Evolutionary conservation across 768 basidiomycete genomes (phyloP).

Genomic region (Rhizopogon roseolus): DNA sequence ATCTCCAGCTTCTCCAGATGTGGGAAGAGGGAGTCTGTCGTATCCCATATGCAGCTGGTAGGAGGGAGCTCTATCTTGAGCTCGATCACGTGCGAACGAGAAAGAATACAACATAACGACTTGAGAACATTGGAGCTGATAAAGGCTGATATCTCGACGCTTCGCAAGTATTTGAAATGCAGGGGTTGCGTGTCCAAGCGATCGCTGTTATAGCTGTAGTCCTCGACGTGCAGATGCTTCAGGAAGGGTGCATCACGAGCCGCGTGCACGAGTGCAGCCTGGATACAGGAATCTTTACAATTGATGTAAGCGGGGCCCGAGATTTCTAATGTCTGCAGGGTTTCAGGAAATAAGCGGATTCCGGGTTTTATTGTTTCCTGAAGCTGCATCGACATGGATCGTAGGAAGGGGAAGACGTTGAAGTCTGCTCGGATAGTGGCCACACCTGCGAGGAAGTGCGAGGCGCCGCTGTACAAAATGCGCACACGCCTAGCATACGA

Average conservation of each 20-base stretch:
- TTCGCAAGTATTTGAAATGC: background rate
- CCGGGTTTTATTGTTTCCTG: slow-evolving; percentile 6
- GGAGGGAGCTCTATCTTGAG: slow-evolving; percentile 1
- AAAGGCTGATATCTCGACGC: background rate
- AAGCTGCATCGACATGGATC: slow-evolving; percentile 9
- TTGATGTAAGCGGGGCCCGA: slow-evolving; percentile 9
- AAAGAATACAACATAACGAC: background rate
- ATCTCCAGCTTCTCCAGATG: background rate
- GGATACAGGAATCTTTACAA: slow-evolving; percentile 9
- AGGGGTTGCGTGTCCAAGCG: background rate
- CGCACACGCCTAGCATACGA: slow-evolving; percentile 14
- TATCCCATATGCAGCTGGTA: background rate
- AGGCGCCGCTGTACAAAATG: background rate
- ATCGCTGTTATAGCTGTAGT: background rate
- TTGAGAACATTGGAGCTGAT: background rate
- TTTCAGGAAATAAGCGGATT: slow-evolving; percentile 11
- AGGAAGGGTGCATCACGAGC: slow-evolving; percentile 11
- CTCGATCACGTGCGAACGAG: background rate
- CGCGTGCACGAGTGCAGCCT: slow-evolving; percentile 10
- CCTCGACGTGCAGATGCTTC: slow-evolving; percentile 5
- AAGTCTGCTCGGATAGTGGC: slow-evolving; percentile 6
- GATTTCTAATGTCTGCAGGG: slow-evolving; percentile 8
- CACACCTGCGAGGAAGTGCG: slow-evolving; percentile 14
- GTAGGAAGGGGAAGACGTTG: slow-evolving; percentile 11
- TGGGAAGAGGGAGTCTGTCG: background rate